Conservation (phyloP, 768 basidiomycete genomes). For the Mycena latifolia region DNA sequence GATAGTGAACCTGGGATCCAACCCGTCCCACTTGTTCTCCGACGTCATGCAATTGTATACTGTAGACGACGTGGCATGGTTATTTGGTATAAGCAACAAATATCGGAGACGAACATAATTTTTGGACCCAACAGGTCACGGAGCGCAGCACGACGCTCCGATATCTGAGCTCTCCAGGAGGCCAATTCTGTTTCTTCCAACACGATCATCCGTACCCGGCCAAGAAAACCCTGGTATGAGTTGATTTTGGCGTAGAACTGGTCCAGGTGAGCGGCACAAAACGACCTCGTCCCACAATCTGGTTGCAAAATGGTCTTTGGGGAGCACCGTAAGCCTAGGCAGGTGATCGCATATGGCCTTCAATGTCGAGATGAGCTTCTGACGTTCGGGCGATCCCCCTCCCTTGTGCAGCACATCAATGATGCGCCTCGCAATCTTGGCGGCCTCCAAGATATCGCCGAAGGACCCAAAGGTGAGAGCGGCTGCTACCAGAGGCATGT, state of each 20-base stretch:
- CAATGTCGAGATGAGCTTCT: slow-evolving; percentile 14
- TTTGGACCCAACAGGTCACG: slow-evolving; percentile 8
- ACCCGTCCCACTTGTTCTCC: slow-evolving; percentile 16
- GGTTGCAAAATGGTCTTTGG: slow-evolving; percentile 5
- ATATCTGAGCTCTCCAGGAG: slow-evolving; percentile 13
- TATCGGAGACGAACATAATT: slow-evolving; percentile 12
- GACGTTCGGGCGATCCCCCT: slow-evolving; percentile 7
- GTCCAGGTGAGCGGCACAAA: slow-evolving; percentile 24
- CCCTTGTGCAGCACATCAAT: slow-evolving; percentile 15
- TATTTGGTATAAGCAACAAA: slow-evolving; percentile 10
- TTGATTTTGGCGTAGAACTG: slow-evolving; percentile 13
- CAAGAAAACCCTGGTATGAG: slow-evolving; percentile 1
- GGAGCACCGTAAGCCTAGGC: slow-evolving; percentile 11
- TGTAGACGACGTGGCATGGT: slow-evolving; percentile 2
- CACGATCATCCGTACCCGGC: slow-evolving; percentile 8
- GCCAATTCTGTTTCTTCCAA: slow-evolving; percentile 15
- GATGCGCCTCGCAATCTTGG: slow-evolving; percentile 22
- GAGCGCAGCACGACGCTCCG: slow-evolving; percentile 14
- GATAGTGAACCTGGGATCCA: slow-evolving; percentile 11
- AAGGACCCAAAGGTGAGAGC: slow-evolving; percentile 24
- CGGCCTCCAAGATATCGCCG: slow-evolving; percentile 21
- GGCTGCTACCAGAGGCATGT: slow-evolving; percentile 14
- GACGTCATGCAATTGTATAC: slow-evolving; percentile 17
- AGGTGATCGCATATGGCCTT: slow-evolving; percentile 5
- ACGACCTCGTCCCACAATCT: slow-evolving; percentile 9